These are phyloP conservation scores for Trypanosoma scelopori DNA, from an alignment of 208 protist species.

Conservation along the genomic window DNA sequence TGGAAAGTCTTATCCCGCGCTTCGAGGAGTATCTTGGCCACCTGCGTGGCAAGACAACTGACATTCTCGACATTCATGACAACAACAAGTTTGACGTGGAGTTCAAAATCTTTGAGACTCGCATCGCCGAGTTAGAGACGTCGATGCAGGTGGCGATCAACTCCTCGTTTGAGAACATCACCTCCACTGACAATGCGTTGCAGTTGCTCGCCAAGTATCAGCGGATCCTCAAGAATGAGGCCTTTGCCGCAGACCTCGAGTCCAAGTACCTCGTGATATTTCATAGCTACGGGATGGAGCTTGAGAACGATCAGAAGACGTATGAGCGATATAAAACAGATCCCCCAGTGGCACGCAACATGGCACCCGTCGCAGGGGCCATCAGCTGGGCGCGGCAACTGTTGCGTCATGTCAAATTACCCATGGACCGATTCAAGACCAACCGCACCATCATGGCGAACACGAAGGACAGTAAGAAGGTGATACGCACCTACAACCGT, in stretches of 20 bases:
- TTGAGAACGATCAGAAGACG: constrained; percentile 95
- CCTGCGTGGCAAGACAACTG: constrained; percentile 92
- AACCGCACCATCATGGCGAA: constrained; percentile 94
- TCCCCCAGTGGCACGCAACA: constrained; percentile 94
- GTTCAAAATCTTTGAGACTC: constrained; percentile 95
- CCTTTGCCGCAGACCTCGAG: constrained; percentile 92
- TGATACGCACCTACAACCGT: constrained; percentile 97
- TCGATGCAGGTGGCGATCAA: constrained; percentile 96
- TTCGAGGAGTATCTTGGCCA: constrained; percentile 93
- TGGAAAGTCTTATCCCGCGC: constrained; percentile 91
- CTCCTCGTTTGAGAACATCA: constrained; percentile 95
- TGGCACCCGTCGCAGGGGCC: constrained; percentile 94
- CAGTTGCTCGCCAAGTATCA: constrained; percentile 94
- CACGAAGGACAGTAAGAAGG: constrained; percentile 95
- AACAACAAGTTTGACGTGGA: constrained; percentile 95
- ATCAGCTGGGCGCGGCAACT: constrained; percentile 96
- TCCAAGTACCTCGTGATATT: constrained; percentile 96
- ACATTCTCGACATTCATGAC: constrained; percentile 94
- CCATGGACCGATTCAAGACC: constrained; percentile 96
- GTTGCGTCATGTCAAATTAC: constrained; percentile 95
- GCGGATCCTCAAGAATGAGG: constrained; percentile 90
- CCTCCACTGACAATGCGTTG: constrained; percentile 92
- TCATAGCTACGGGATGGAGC: constrained; percentile 94
- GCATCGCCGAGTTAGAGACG: constrained; percentile 93
- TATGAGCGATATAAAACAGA: constrained; percentile 96